These are phyloP conservation scores for Simmondsia chinensis DNA, from an alignment of 148 eudicot species.

Conservation along the genomic window DNA sequence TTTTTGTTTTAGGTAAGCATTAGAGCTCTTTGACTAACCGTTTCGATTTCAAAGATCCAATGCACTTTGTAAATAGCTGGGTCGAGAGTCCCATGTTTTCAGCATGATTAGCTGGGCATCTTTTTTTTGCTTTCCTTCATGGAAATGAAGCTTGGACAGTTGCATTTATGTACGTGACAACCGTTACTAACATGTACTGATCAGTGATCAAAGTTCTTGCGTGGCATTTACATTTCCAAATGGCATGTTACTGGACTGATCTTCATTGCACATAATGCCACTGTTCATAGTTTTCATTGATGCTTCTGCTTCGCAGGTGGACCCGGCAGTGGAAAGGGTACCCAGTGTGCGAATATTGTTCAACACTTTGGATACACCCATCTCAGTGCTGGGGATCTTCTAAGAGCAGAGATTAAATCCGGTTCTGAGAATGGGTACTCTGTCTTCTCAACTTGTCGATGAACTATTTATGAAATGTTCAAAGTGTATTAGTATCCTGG, in stretches of 20 bases:
- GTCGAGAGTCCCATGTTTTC: too few species aligned
- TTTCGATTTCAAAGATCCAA: not conserved
- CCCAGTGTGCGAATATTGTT: conserved; percentile 35
- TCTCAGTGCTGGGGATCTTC: conserved; percentile 38
- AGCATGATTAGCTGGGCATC: too few species aligned
- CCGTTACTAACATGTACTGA: too few species aligned
- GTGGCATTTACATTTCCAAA: too few species aligned
- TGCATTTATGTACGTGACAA: too few species aligned
- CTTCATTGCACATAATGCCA: not conserved
- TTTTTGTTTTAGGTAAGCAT: conserved; percentile 28
- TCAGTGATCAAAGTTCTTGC: too few species aligned
- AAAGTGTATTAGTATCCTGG: too few species aligned
- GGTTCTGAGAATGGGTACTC: conserved; percentile 40
- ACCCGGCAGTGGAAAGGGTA: conserved; percentile 41
- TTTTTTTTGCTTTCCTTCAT: too few species aligned
- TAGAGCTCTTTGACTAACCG: not conserved
- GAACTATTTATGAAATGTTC: not conserved
- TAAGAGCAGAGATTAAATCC: conserved; percentile 35
- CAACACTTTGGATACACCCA: conserved; percentile 34
- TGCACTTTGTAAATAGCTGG: not conserved
- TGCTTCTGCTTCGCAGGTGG: conserved; percentile 17
- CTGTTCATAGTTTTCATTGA: not conserved
- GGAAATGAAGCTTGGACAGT: too few species aligned
- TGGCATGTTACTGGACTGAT: too few species aligned
- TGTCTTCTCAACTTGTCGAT: not conserved